Evolutionary conservation across 192 early-diverging fungal genomes (phyloP).

Genomic region (Mortierella antarctica): DNA sequence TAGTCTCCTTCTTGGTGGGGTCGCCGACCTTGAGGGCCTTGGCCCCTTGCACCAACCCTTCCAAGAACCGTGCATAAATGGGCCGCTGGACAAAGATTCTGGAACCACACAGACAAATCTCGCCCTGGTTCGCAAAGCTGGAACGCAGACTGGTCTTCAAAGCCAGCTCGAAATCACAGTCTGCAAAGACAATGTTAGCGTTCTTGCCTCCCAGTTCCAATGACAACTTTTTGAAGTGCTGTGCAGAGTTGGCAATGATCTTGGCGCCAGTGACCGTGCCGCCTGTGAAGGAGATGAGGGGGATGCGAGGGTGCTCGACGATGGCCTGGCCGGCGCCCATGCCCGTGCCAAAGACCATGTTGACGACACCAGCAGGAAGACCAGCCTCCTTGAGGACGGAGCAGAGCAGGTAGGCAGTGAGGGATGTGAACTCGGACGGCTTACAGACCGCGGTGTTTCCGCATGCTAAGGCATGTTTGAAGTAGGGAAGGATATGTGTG

Average conservation of each 20-base stretch:
- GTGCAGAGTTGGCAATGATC: conserved; percentile 61
- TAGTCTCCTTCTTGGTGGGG: conserved; percentile 61
- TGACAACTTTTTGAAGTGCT: conserved; percentile 72
- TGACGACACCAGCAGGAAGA: conserved; percentile 78
- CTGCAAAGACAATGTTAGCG: conserved; percentile 76
- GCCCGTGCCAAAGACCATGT: conserved; percentile 79
- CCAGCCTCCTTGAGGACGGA: conserved; percentile 74
- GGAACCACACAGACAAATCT: conserved; percentile 77
- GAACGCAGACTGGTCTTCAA: conserved; percentile 65
- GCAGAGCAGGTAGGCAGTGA: conserved; percentile 68
- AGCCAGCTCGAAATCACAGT: conserved; percentile 72
- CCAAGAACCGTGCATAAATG: conserved; percentile 72
- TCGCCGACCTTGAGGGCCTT: conserved; percentile 70
- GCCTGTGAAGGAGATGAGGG: conserved; percentile 78
- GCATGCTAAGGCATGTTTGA: conserved; percentile 38
- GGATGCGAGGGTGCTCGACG: conserved; percentile 73
- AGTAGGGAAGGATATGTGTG: background rate
- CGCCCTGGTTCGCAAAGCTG: conserved; percentile 80
- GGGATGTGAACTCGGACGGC: conserved; percentile 72
- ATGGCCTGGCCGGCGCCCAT: conserved; percentile 69
- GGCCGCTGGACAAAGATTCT: conserved; percentile 74
- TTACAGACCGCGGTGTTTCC: conserved; percentile 82
- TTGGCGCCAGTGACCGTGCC: conserved; percentile 72
- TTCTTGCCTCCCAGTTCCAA: conserved; percentile 86
- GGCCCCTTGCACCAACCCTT: conserved; percentile 55